Conservation (phyloP, 352 stramenopile species). For the Phytophthora sojae region DNA sequence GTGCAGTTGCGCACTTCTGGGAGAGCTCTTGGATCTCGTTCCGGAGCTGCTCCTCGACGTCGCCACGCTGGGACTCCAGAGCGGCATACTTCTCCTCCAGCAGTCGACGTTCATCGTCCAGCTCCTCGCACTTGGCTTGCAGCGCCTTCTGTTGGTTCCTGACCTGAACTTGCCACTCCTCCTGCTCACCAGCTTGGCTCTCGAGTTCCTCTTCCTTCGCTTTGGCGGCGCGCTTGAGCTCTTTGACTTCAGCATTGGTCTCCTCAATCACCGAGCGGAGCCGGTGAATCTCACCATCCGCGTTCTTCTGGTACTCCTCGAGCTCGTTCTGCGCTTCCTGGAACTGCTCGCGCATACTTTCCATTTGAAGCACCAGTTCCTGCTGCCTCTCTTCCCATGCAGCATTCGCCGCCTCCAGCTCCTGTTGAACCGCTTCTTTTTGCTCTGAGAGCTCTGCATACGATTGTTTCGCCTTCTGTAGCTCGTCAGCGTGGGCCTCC, state of each 20-base stretch:
- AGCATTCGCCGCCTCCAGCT: slow-evolving; percentile 34
- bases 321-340: slow-evolving; percentile 60
- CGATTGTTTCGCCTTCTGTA: slow-evolving; percentile 27
- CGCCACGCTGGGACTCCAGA: slow-evolving; percentile 39
- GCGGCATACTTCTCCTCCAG: slow-evolving; percentile 38
- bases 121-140: slow-evolving; percentile 39
- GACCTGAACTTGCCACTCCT: slow-evolving; percentile 31
- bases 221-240: slow-evolving; percentile 33
- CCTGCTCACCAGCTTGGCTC: slow-evolving; percentile 33
- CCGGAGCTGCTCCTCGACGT: slow-evolving; percentile 41
- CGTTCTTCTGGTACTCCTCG: slow-evolving; percentile 58
- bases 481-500: slow-evolving; percentile 24
- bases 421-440: slow-evolving; percentile 40
- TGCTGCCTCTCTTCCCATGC: slow-evolving; percentile 51
- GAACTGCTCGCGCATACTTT: slow-evolving; percentile 52
- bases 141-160: slow-evolving; percentile 42
- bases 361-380: slow-evolving; percentile 46
- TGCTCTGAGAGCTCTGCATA: slow-evolving; percentile 33
- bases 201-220: slow-evolving; percentile 40
- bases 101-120: slow-evolving; percentile 35
- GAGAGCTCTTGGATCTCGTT: slow-evolving; percentile 38
- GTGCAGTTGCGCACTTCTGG: slow-evolving; percentile 32
- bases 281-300: slow-evolving; percentile 59
- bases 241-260: slow-evolving; percentile 44
- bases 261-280: slow-evolving; percentile 49